Base-by-base conservation (phyloP, 1,284 basidiomycete species). In the Ceratobasidium sp. region DNA sequence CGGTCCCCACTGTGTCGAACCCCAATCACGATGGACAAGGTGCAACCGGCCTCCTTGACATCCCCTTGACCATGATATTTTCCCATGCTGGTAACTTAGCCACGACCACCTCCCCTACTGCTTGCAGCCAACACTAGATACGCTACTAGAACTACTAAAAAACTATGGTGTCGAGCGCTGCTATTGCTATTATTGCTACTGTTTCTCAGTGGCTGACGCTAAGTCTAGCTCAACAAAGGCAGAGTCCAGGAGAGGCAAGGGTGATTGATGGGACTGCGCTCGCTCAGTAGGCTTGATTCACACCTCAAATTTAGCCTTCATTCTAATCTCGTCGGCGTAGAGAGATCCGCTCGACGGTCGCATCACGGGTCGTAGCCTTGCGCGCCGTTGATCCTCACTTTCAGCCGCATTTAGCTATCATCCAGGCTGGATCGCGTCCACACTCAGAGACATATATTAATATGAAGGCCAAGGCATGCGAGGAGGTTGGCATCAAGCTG, bases 391-490 rank as follows among this genome's bases (percentile, higher is more conserved):
- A 90, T 83, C 92, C 95, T 31, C 92, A 92, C 56, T 99, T 99
- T 87, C 89, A 92, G 81, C 94, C 96, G 20, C 90, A 92, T 84
- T 90, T 99, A 47, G 93, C 91, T 81, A 97, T 99, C 85, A 90
- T 99, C 76, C 98, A 99, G 85, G 96, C 96, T 74, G 98, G 98
- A 69, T 90, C 90, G 42, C 91, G 94, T 79, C 92, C 95, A 51
- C 97, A 99, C 83, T 99, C 96, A 8, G 87, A 88, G 42, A 93
- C 93, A 71, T 99, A 99, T 86, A 93, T 99, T 80, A 95, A 95
- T 82, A 99, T 99, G 97, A 99, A 99, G 86, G 88, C 90, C 68
- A 98, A 97, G 85, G 98, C 98, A 13, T 95, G 97, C 31, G 91
- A 96, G 81, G 96, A 99, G 85, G 94, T 95, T 80, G 97, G 97